These are phyloP conservation scores for Gossypium arboreum DNA, from an alignment of 345 rosid species.

Conservation along the genomic window DNA sequence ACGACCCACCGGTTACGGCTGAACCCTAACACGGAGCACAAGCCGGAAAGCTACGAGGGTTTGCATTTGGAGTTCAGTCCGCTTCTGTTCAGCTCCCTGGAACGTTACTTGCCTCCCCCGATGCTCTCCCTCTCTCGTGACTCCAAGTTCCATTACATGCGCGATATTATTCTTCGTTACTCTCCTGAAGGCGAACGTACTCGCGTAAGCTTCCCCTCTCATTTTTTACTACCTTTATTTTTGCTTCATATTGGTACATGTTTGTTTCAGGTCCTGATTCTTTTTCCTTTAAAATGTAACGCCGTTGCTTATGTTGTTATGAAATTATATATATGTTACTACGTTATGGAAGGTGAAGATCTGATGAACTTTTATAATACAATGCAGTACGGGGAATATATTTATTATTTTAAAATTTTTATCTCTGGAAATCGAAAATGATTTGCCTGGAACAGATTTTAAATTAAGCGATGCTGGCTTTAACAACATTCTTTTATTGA, in stretches of 20 bases:
- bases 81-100: conserved; percentile 74
- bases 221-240: background rate
- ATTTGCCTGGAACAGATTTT: background rate
- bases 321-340: background rate
- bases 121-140: conserved; percentile 50
- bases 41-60: conserved; percentile 78
- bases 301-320: background rate
- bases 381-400: background rate
- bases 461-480: background rate
- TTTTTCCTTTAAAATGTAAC: background rate
- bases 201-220: conserved; percentile 42
- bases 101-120: conserved; percentile 65
- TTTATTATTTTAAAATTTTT: background rate
- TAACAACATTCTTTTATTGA: background rate
- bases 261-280: background rate
- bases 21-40: conserved; percentile 58
- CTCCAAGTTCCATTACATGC: conserved; percentile 57
- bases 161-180: conserved; percentile 63
- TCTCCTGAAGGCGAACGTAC: conserved; percentile 67
- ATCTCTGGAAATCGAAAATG: background rate
- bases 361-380: background rate
- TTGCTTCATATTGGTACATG: background rate
- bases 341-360: background rate
- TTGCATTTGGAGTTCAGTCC: conserved; percentile 63
- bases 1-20: conserved; percentile 40